Conservation (phyloP, 2,329 filamentous ascomycete species). For the Trichoderma sp. region DNA sequence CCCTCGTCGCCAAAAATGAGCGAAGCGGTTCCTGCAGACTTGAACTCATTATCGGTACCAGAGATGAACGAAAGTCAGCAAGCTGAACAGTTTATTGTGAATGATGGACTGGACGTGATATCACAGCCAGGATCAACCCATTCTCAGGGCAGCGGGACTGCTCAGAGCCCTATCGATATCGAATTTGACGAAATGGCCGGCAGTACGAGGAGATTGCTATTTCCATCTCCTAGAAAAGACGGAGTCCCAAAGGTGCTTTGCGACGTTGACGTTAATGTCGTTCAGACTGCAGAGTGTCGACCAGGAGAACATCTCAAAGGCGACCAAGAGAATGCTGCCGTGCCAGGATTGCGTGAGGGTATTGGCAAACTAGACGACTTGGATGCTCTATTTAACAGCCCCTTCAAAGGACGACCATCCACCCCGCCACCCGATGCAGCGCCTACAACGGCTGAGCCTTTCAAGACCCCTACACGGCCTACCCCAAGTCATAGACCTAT, state of each 20-base stretch:
- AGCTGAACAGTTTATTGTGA: not conserved
- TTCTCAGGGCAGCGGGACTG: slow-evolving; percentile 55
- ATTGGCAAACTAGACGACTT: slow-evolving; percentile 51
- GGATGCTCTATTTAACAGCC: slow-evolving; percentile 66
- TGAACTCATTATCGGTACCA: not conserved
- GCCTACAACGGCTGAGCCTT: slow-evolving; percentile 41
- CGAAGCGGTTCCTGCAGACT: slow-evolving; percentile 12
- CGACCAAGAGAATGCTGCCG: slow-evolving; percentile 49
- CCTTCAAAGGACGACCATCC: slow-evolving; percentile 41
- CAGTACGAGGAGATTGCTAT: slow-evolving; percentile 67
- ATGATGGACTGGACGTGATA: slow-evolving; percentile 20
- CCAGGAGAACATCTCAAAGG: slow-evolving; percentile 35
- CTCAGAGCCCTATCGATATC: slow-evolving; percentile 54
- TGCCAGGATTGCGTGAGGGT: slow-evolving; percentile 33
- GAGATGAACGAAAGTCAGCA: slow-evolving; percentile 9
- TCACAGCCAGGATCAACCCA: slow-evolving; percentile 47
- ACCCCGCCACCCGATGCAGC: slow-evolving; percentile 53
- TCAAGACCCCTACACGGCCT: slow-evolving; percentile 64
- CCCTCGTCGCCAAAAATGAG: slow-evolving; percentile 33
- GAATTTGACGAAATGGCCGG: slow-evolving; percentile 50
- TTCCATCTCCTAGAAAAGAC: slow-evolving; percentile 71
- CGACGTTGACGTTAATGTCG: slow-evolving; percentile 54
- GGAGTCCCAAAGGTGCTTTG: slow-evolving; percentile 60
- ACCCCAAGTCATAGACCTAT: slow-evolving; percentile 60
- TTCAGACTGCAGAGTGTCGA: slow-evolving; percentile 43